A percentile compares a stretch with the other conserved stretches of the same genome.
These are phyloP conservation scores for Esteya vermicola DNA, from an alignment of 2,329 filamentous ascomycete species.

Conservation along the genomic window DNA sequence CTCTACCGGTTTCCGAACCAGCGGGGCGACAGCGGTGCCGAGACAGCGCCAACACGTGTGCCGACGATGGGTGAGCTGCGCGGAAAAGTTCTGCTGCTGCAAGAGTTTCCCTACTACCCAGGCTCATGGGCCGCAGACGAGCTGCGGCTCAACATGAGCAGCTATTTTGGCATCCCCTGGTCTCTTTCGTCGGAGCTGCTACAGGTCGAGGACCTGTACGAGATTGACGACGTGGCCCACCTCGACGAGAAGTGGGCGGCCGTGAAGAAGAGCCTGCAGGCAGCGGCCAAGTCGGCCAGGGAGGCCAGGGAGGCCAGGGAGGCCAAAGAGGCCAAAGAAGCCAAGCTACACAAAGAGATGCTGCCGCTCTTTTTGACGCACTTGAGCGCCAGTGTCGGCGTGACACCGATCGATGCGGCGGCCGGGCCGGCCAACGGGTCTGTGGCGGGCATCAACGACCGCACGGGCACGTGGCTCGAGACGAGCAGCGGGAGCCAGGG, in stretches of 20 bases:
- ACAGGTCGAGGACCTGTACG: slow-evolving; percentile 31
- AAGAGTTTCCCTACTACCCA: slow-evolving; percentile 25
- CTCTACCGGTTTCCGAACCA: slow-evolving; percentile 14
- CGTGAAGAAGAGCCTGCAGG: slow-evolving; percentile 24
- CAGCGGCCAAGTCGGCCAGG: slow-evolving; percentile 17
- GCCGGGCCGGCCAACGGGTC: slow-evolving; percentile 27
- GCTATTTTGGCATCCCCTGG: slow-evolving; percentile 28
- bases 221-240: slow-evolving; percentile 25
- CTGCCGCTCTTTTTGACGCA: slow-evolving; percentile 28
- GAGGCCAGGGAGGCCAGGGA: no score
- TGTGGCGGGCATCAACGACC: slow-evolving; percentile 33
- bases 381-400: slow-evolving; percentile 31
- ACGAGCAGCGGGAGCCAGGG: slow-evolving; percentile 1
- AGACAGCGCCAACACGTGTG: slow-evolving; percentile 11
- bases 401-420: slow-evolving; percentile 34
- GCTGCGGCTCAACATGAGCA: slow-evolving; percentile 3
- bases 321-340: no score
- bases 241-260: slow-evolving; percentile 32
- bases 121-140: slow-evolving; percentile 1
- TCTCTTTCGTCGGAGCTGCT: slow-evolving; percentile 24
- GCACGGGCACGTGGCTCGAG: slow-evolving; percentile 28
- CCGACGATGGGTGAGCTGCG: slow-evolving; percentile 31
- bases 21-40: slow-evolving; percentile 10
- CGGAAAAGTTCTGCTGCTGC: slow-evolving; percentile 30
- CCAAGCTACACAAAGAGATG: slow-evolving; percentile 4